These are phyloP conservation scores for Mesembryanthemum crystallinum DNA, from an alignment of 148 eudicot genomes.

Conservation along the genomic window DNA sequence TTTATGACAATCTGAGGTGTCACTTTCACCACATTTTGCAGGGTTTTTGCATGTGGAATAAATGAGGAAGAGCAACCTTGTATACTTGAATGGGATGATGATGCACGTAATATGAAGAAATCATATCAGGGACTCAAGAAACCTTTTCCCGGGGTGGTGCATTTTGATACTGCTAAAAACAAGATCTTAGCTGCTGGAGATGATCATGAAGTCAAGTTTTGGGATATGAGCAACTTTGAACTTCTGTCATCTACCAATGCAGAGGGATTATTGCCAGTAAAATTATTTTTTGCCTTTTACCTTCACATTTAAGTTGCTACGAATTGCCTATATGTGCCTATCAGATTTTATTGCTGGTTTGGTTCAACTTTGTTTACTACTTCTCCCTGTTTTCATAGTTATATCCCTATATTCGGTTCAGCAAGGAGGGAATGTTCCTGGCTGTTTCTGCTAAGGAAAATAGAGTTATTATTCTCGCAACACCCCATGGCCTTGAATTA, in stretches of 20 bases:
- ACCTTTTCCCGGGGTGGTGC: conserved; percentile 62
- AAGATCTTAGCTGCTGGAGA: conserved; percentile 75
- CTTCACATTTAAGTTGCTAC: not conserved
- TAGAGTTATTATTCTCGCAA: conserved; percentile 54
- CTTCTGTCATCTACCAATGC: conserved; percentile 46
- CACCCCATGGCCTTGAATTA: not conserved
- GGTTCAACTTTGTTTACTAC: not conserved
- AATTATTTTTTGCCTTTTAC: conserved; percentile 2
- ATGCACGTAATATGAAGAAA: conserved; percentile 61
- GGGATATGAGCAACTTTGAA: conserved; percentile 62
- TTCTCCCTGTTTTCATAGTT: conserved; percentile 32
- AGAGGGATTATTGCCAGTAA: conserved; percentile 65
- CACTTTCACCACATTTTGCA: conserved; percentile 17
- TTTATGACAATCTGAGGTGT: not conserved
- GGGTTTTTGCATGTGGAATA: conserved; percentile 71
- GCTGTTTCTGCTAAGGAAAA: conserved; percentile 60
- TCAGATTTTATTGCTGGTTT: not conserved
- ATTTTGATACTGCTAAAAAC: conserved; percentile 67
- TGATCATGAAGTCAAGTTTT: conserved; percentile 64
- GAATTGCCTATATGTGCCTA: too few relatives aligned
- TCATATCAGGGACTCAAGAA: conserved; percentile 57
- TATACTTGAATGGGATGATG: conserved; percentile 74
- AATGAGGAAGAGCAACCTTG: conserved; percentile 69
- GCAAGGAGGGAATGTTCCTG: conserved; percentile 60
- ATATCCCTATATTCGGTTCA: conserved; percentile 60